A percentile compares a stretch with the other conserved stretches of the same genome.
phyloP scores from a whole-genome alignment of 176 grass and related monocot genomes.

The Eleusine coracana region DNA sequence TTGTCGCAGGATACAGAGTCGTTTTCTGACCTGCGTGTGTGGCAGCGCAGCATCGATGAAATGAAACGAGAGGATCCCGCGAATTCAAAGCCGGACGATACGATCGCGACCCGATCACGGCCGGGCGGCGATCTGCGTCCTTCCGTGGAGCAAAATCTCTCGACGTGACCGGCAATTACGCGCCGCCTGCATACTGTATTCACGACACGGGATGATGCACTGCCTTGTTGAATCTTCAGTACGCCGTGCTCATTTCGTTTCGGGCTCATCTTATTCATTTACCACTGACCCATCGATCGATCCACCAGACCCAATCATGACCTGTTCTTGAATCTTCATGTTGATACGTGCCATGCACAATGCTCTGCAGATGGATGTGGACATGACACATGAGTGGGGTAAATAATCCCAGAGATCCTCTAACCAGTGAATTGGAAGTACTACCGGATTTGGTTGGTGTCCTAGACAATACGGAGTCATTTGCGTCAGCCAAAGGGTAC shows the following conservation, averaged over 20 bases:
- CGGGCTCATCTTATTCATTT: too few relatives aligned
- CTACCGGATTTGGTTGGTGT: neutral
- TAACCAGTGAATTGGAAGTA: neutral
- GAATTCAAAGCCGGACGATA: neutral
- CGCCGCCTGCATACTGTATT: neutral
- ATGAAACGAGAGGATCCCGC: neutral
- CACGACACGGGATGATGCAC: too few relatives aligned
- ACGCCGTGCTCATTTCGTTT: neutral
- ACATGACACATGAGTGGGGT: too few relatives aligned
- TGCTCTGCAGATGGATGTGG: too few relatives aligned
- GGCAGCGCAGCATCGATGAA: too few relatives aligned
- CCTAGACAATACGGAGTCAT: neutral
- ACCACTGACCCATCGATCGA: too few relatives aligned
- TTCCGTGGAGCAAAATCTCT: neutral
- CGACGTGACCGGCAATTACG: neutral
- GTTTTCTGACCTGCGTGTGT: too few relatives aligned
- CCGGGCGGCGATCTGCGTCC: neutral
- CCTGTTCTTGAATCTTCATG: too few relatives aligned
- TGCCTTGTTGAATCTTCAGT: neutral
- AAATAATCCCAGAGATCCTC: neutral
- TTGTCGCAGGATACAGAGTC: too few relatives aligned
- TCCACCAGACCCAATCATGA: too few relatives aligned
- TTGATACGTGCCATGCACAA: too few relatives aligned
- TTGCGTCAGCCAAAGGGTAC: neutral
- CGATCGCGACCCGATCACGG: neutral